Evolutionary conservation across 768 basidiomycete genomes (phyloP).

Genomic region (Collybiopsis luxurians): DNA sequence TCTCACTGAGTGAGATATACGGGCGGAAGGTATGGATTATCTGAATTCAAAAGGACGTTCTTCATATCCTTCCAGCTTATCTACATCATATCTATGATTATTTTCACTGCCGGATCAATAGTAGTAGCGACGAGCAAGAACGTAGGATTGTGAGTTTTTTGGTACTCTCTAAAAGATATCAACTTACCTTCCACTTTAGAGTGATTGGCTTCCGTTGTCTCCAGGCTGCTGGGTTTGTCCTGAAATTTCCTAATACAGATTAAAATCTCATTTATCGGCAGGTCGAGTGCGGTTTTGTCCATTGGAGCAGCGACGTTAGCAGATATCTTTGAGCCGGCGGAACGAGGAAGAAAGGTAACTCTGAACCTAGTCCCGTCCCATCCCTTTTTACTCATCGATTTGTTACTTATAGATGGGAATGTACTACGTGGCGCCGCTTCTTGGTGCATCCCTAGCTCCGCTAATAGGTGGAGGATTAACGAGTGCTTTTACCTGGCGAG

Average conservation of each 20-base stretch:
- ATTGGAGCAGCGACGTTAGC: constrained; percentile 79
- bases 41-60: neutral
- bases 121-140: constrained; percentile 54
- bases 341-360: constrained; percentile 62
- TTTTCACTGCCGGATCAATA: constrained; percentile 55
- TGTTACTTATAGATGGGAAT: constrained; percentile 55
- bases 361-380: neutral
- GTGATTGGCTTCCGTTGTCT: constrained; percentile 69
- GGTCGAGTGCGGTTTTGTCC: constrained; percentile 63
- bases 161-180: neutral
- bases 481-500: constrained; percentile 70
- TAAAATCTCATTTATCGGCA: constrained; percentile 19
- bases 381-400: constrained; percentile 5
- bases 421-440: constrained; percentile 78
- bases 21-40: constrained; percentile 60
- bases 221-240: constrained; percentile 61
- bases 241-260: neutral
- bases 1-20: constrained; percentile 60
- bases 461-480: constrained; percentile 70
- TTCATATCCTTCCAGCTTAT: constrained; percentile 36
- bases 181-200: neutral
- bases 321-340: constrained; percentile 72
- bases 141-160: constrained; percentile 41
- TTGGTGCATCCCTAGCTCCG: constrained; percentile 70
- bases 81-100: constrained; percentile 47